Evolutionary conservation across 345 rosid genomes (phyloP), one percentile per base, ranked within the genome.

Genomic region (Fremontodendron californicum): DNA sequence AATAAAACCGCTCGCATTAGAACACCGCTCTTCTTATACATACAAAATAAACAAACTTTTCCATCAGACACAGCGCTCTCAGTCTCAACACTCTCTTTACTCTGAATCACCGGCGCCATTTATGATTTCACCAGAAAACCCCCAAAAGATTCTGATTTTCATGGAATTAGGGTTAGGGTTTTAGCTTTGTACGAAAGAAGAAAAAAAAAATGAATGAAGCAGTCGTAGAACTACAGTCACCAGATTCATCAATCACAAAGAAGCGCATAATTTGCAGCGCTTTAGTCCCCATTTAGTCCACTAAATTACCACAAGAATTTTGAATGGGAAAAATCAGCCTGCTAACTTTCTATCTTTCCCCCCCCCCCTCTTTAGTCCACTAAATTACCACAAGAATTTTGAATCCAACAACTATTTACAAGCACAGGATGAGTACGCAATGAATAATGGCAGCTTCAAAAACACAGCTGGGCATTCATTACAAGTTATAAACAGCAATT

Each of bases 391-490:
- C 42, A 58, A 33, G 35, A 42, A 27, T 23, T 8, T 49, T 63
- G 19, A 27, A 67, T 40, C 40, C 37, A 62, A 77, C 16, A 6
- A 23, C 74, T 82, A 86, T 81, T 76, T 81, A 84, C 84, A 79
- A 73, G 54, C 71, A 62, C 5, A 19, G 21, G 29, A 77, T 55
- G 62, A 37, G 74, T 16, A 63, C 27, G 21, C 2, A 60, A 61
- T 52, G 68, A 79, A 48, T 73, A 62, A 78, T 64, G 60, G 78
- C 77, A 83, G 90, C 91, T 80, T 87, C 39, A 57, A 87, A 88
- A 88, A 88, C 43, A 78, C 86, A 86, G 90, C 90, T 66, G 83
- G 78, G 71, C 84, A 75, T 79, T 80, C 84, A 75, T 79, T 80
- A 66, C 42, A 43, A 15, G 42, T 9, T 25, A 51, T 35, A 52